Evolutionary conservation across 345 rosid species (phyloP), one percentile per base, ranked within the genome.

Genomic region (Carallia brachiata): DNA sequence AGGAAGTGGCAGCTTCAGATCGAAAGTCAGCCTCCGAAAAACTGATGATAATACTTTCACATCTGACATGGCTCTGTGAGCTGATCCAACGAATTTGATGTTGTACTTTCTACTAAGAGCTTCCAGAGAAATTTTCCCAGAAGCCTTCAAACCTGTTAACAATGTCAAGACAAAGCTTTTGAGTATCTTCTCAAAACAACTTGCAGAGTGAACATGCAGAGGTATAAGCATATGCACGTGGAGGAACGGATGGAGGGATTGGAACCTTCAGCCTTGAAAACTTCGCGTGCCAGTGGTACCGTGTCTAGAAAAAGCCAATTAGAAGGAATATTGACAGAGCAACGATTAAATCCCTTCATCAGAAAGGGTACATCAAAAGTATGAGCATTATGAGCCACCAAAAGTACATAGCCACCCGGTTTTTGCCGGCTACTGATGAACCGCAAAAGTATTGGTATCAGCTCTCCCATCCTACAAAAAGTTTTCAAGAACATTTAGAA

Each of bases 51-150:
- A 72, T 27, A 77, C 39, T 17, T 73, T 80, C 61, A 87, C 97
- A 61, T 92, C 96, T 10, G 92, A 76, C 89, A 89, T 83, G 36
- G 97, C 93, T 78, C 96, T 82, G 60, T 92, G 97, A 53, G 96
- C 89, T 16, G 86, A 57, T 78, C 93, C 96, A 1, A 67, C 73
- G 58, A 78, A 79, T 5, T 77, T 61, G 7, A 90, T 76, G 6
- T 44, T 31, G 23, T 82, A 92, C 72, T 80, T 60, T 61, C 88
- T 81, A 0, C 84, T 77, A 1, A 92, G 85, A 4, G 79, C 86
- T 79, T 77, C 52, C 78, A 90, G 71, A 6, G 85, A 67, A 2
- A 62, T 7, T 72, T 79, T 73, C 19, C 79, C 73, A 30, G 84
- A 63, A 37, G 80, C 66, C 4, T 65, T 74, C 16, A 76, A 55